Evolutionary conservation across 2,329 filamentous ascomycete genomes (phyloP).

Genomic region (Calycina herbarum): DNA sequence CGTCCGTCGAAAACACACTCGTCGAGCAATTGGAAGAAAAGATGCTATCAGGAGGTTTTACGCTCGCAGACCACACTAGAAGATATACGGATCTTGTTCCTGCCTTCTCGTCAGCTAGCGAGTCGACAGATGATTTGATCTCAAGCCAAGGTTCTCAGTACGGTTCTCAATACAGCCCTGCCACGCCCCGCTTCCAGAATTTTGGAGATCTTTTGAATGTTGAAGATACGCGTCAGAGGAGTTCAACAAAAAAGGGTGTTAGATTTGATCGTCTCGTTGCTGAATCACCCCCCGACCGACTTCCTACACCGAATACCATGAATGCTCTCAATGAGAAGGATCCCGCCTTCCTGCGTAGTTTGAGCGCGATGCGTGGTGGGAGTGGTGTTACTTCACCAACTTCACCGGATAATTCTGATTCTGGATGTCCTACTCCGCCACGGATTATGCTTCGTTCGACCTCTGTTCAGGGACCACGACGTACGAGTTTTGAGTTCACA

Average conservation of each 20-base stretch:
- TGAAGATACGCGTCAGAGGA: neutral
- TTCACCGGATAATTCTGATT: neutral
- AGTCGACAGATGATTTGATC: neutral
- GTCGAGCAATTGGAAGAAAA: conserved; percentile 9
- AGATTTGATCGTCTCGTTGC: conserved; percentile 1
- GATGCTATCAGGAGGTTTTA: neutral
- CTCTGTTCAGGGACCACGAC: conserved; percentile 8
- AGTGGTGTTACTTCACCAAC: neutral
- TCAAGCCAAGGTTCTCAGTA: neutral
- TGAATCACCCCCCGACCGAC: neutral
- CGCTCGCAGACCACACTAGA: neutral
- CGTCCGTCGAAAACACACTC: neutral
- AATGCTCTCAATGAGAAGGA: conserved; percentile 25
- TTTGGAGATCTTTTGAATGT: neutral
- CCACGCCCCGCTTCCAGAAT: conserved; percentile 4
- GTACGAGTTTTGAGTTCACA: neutral
- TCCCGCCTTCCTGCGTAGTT: conserved; percentile 21
- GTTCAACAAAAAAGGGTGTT: neutral
- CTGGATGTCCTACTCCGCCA: neutral
- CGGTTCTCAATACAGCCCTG: conserved; percentile 4
- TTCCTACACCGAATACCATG: conserved; percentile 17
- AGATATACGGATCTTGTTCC: neutral
- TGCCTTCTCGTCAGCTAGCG: neutral
- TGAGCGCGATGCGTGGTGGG: conserved; percentile 14
- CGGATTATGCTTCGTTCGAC: neutral